Conservation (phyloP, 345 rosid species). For the Capsella bursapastoris region DNA sequence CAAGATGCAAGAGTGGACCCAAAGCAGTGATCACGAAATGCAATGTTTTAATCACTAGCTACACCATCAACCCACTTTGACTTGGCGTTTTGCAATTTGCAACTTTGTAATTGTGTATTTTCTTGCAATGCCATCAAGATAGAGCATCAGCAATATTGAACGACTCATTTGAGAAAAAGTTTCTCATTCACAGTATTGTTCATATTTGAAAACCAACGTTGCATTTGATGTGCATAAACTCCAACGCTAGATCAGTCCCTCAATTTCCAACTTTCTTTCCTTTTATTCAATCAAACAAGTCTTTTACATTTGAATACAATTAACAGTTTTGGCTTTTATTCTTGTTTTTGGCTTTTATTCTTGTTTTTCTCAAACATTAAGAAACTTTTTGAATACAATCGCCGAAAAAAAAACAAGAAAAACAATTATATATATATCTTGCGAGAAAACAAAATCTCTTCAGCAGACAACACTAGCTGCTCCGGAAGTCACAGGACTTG, state of each 20-base stretch:
- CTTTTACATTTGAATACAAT: conserved; percentile 30
- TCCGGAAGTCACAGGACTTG: conserved; percentile 42
- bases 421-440: conserved; percentile 22
- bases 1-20: conserved; percentile 1
- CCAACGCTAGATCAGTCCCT: not conserved
- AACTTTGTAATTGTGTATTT: conserved; percentile 2
- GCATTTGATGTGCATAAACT: not conserved
- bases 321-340: conserved; percentile 29
- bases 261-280: not conserved
- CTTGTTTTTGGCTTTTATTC: conserved; percentile 42
- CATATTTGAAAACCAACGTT: conserved; percentile 4
- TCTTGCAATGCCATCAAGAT: not conserved
- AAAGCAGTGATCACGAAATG: not conserved
- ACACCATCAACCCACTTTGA: conserved; percentile 3
- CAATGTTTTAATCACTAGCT: not conserved
- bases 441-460: conserved; percentile 26
- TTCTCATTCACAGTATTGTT: not conserved
- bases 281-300: conserved; percentile 33
- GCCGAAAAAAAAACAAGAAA: conserved; percentile 8
- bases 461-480: conserved; percentile 43
- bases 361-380: conserved; percentile 35
- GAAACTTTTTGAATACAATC: conserved; percentile 33
- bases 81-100: conserved; percentile 5
- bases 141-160: not conserved
- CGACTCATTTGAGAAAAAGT: not conserved